These are phyloP conservation scores for Sicyos edulis DNA, from an alignment of 306 rosid genomes.

Conservation along the genomic window DNA sequence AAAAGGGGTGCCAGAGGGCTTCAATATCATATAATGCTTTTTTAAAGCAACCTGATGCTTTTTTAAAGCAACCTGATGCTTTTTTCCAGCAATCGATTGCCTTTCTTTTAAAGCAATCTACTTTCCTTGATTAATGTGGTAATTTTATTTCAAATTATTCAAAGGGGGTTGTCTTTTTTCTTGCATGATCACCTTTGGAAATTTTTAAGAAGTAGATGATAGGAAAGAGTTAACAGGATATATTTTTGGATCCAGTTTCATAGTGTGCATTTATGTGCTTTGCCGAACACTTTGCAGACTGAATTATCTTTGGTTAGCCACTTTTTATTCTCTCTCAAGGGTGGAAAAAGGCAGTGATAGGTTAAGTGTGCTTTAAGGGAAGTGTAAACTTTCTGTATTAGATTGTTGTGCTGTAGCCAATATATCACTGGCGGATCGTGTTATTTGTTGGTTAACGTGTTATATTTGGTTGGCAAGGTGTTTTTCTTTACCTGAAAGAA, in stretches of 20 bases:
- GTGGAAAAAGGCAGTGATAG: background rate
- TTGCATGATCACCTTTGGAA: background rate
- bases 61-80: no score
- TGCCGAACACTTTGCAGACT: background rate
- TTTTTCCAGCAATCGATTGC: no score
- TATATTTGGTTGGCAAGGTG: background rate
- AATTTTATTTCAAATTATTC: background rate
- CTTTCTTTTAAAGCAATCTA: no score
- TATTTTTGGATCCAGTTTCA: background rate
- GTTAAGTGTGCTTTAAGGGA: conserved; percentile 8
- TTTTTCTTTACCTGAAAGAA: background rate
- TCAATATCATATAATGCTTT: background rate
- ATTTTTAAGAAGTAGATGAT: background rate
- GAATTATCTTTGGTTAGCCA: conserved; percentile 6
- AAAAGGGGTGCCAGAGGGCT: background rate
- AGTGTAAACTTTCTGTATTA: background rate
- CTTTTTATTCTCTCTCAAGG: conserved; percentile 4
- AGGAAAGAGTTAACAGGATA: background rate
- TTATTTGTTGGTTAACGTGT: conserved; percentile 2
- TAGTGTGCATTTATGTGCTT: background rate
- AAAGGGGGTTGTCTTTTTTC: background rate
- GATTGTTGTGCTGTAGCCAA: background rate
- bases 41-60: background rate
- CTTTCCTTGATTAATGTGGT: background rate
- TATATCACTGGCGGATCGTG: background rate